A percentile compares a stretch with the other conserved stretches of the same genome.
These are phyloP conservation scores for Monosporascus sp. DNA, from an alignment of 2,329 filamentous ascomycete genomes.

Conservation along the genomic window DNA sequence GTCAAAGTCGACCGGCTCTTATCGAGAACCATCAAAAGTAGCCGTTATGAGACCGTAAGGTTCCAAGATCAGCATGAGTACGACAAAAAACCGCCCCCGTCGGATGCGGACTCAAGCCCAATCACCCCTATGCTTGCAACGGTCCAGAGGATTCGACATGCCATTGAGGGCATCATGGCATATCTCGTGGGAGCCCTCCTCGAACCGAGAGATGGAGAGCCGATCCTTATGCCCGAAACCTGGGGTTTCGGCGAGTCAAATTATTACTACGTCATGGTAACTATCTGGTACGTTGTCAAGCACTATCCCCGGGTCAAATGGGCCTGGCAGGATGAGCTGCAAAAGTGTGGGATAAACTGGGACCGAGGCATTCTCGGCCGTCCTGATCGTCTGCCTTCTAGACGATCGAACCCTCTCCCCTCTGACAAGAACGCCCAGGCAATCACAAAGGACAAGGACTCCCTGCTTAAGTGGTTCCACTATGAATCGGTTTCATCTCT, in stretches of 20 bases:
- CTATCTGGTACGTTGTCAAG: constrained; percentile 9
- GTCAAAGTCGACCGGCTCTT: constrained; percentile 5
- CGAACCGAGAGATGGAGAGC: too few relatives aligned
- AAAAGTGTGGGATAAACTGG: background rate
- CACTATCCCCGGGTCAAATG: constrained; percentile 1
- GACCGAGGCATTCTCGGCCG: too few relatives aligned
- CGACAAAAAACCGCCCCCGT: too few relatives aligned
- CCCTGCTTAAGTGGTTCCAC: constrained; percentile 10
- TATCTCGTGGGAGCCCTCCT: constrained; percentile 4
- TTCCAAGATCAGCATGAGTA: background rate
- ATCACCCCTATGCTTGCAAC: too few relatives aligned
- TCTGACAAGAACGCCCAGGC: background rate
- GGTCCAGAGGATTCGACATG: background rate
- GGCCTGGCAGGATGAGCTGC: constrained; percentile 1
- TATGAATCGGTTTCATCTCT: constrained; percentile 7
- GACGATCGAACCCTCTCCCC: background rate
- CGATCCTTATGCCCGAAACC: too few relatives aligned
- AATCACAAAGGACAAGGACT: constrained; percentile 4
- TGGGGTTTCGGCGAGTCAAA: constrained; percentile 1
- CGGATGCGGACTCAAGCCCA: too few relatives aligned
- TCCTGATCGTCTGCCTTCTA: background rate
- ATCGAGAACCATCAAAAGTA: background rate
- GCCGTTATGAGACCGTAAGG: background rate
- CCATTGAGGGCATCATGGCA: constrained; percentile 2
- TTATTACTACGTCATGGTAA: constrained; percentile 10